Evolutionary conservation across 306 rosid species (phyloP), one percentile per base, ranked within the genome.

Genomic region (Glycyrrhiza uralensis): DNA sequence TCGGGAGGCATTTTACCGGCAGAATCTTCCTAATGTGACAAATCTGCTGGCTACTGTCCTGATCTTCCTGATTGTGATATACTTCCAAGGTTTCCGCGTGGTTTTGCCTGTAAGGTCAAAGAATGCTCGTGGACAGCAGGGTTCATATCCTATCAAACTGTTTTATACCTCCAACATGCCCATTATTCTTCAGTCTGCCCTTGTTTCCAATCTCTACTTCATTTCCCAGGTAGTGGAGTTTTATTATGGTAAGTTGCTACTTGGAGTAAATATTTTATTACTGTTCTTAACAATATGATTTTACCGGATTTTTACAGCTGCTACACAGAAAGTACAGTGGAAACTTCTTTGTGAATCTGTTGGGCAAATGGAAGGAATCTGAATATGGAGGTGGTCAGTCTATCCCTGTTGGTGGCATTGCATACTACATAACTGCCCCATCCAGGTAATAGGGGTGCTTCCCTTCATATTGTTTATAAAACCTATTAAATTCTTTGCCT

Each of bases 111-210:
- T 92, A 62, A 87, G 93, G 67, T 92, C 97, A 69, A 92, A 89
- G 93, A 92, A 87, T 84, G 93, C 96, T 26, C 96, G 90, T 46
- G 97, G 97, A 6, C 97, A 92, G 79, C 93, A 89, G 85, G 96
- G 96, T 60, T 92, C 97, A 15, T 92, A 92, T 67, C 97, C 96
- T 7, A 92, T 92, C 82, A 92, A 92, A 76, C 88, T 92, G 55
- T 92, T 92, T 63, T 92, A 92, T 71, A 92, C 97, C 67, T 92
- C 96, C 66, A 92, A 92, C 84, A 92, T 92, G 97, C 97, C 97
- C 71, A 92, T 92, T 54, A 92, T 92, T 84, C 95, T 92, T 29
- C 97, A 92, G 66, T 89, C 97, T 78, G 97, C 97, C 13, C 97
- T 92, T 17, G 97, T 92, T 13, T 77, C 96, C 72, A 92, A 89